Conservation (phyloP, 2,329 filamentous ascomycete genomes). For the Ceratocystis harringtonii region DNA sequence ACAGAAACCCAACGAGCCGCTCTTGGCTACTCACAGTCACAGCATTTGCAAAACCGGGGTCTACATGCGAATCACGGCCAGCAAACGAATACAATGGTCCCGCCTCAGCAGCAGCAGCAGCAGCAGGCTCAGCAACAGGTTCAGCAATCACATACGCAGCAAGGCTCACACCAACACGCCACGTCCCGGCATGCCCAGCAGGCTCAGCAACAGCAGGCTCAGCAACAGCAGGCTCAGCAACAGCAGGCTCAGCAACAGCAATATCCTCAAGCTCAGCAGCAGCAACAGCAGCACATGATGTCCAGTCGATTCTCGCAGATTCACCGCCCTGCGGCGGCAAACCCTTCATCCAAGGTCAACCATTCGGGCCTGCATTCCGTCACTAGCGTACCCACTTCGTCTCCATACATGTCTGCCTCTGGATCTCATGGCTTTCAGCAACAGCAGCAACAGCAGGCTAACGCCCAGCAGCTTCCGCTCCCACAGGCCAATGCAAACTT, state of each 20-base stretch:
- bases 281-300: constrained; percentile 18
- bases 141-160: constrained; percentile 15
- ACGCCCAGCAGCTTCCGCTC: constrained; percentile 2
- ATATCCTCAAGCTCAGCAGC: constrained; percentile 16
- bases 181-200: constrained; percentile 18
- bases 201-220: not conserved
- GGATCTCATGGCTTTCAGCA: constrained; percentile 8
- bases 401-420: constrained; percentile 11
- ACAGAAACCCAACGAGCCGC: constrained; percentile 9
- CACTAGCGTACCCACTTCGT: not conserved
- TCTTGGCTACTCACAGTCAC: constrained; percentile 4
- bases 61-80: constrained; percentile 15
- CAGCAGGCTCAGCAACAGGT: not conserved
- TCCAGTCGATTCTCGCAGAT: constrained; percentile 1
- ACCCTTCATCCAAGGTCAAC: constrained; percentile 11
- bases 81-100: constrained; percentile 7
- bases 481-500: constrained; percentile 5
- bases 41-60: constrained; percentile 2
- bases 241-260: constrained; percentile 13
- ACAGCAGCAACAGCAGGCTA: constrained; percentile 3
- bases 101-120: not conserved
- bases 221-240: constrained; percentile 12
- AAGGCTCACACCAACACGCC: constrained; percentile 14
- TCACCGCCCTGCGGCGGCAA: not conserved
- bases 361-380: constrained; percentile 10